Evolutionary conservation across 192 early-diverging fungal species (phyloP).

Genomic region (Helicostylum pulchrum): DNA sequence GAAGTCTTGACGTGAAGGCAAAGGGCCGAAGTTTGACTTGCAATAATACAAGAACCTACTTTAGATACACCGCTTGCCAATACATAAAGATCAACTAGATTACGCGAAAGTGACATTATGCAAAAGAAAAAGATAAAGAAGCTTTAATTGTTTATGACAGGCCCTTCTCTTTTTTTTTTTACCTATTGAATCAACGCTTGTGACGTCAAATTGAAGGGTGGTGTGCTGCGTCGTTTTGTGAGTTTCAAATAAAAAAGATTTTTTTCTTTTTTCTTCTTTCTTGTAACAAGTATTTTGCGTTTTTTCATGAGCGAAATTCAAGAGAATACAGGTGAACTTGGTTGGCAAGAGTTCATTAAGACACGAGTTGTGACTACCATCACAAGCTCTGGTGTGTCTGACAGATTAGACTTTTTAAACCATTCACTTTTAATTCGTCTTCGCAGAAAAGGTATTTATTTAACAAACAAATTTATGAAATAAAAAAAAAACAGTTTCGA

Average conservation of each 20-base stretch:
- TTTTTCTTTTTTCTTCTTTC: background rate
- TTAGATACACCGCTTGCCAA: slow-evolving; percentile 14
- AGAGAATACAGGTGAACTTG: slow-evolving; percentile 35
- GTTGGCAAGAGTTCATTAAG: slow-evolving; percentile 58
- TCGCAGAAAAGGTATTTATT: slow-evolving; percentile 41
- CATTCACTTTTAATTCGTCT: slow-evolving; percentile 42
- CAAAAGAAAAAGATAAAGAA: background rate
- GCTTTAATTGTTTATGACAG: background rate
- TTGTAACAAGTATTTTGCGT: background rate
- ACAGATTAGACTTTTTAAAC: slow-evolving; percentile 47
- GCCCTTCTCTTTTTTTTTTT: background rate
- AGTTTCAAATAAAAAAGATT: too few relatives aligned
- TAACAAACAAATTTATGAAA: background rate
- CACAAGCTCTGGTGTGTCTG: slow-evolving; percentile 50
- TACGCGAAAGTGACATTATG: slow-evolving; percentile 25
- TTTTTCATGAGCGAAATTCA: slow-evolving; percentile 15
- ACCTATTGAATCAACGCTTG: background rate
- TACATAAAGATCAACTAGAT: slow-evolving; percentile 24
- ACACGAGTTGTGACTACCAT: slow-evolving; percentile 42
- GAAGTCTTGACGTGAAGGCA: slow-evolving; percentile 33
- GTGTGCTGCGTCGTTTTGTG: too few relatives aligned
- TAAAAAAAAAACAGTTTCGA: background rate
- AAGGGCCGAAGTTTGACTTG: slow-evolving; percentile 14
- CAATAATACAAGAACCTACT: slow-evolving; percentile 5
- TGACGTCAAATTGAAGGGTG: background rate